Conservation (phyloP, 352 stramenopile species). For the Pythium periplocum region DNA sequence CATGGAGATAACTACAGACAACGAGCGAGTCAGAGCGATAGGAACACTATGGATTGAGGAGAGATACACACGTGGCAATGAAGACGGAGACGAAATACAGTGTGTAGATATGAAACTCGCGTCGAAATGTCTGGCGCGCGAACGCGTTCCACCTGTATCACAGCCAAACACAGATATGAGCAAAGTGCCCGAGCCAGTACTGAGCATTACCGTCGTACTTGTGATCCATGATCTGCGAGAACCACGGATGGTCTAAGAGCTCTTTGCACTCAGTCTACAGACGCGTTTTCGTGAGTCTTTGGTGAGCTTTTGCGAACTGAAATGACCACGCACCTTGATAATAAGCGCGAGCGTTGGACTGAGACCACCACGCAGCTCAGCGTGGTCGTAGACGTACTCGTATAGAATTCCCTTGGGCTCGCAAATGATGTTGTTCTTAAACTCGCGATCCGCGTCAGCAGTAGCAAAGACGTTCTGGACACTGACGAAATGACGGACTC, state of each 20-base stretch:
- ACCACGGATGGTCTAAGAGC: slow-evolving; percentile 72
- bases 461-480: slow-evolving; percentile 63
- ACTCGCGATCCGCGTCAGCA: slow-evolving; percentile 23
- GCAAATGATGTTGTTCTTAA: slow-evolving; percentile 60
- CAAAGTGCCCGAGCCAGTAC: background rate
- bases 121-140: slow-evolving; percentile 55
- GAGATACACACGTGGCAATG: slow-evolving; percentile 43
- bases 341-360: slow-evolving; percentile 63
- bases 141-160: slow-evolving; percentile 68
- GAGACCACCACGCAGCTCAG: slow-evolving; percentile 49
- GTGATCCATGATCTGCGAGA: slow-evolving; percentile 67
- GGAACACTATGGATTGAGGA: slow-evolving; percentile 5
- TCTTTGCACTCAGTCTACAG: slow-evolving; percentile 72
- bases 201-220: slow-evolving; percentile 31
- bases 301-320: background rate
- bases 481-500: slow-evolving; percentile 43
- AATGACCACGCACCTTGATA: slow-evolving; percentile 35
- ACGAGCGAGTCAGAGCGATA: background rate
- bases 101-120: slow-evolving; percentile 73
- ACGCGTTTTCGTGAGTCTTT: background rate
- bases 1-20: slow-evolving; percentile 57
- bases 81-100: slow-evolving; percentile 74
- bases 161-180: background rate
- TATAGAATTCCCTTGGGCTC: slow-evolving; percentile 79
- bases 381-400: slow-evolving; percentile 78